Evolutionary conservation across 306 rosid genomes (phyloP).

Genomic region (Castanea sativa): DNA sequence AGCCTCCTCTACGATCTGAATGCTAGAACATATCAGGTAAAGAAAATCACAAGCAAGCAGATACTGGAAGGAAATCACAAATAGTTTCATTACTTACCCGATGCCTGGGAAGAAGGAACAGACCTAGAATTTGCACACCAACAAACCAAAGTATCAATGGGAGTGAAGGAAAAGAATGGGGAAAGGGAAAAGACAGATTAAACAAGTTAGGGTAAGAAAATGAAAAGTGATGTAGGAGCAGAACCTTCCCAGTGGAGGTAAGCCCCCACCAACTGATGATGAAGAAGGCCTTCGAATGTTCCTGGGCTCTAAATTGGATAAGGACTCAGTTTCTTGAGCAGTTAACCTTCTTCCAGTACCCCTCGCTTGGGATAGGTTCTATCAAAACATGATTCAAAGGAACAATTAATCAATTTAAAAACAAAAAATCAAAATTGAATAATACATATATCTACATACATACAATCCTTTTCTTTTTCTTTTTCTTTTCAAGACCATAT

Average conservation of each 20-base stretch:
- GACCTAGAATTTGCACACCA: constrained; percentile 57
- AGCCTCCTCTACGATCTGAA: constrained; percentile 96
- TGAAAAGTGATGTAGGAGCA: constrained; percentile 17
- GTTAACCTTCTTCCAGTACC: constrained; percentile 76
- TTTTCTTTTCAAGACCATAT: background rate
- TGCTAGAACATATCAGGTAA: constrained; percentile 43
- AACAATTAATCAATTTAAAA: background rate
- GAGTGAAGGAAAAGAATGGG: constrained; percentile 2
- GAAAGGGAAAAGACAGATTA: background rate
- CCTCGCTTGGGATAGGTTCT: constrained; percentile 88
- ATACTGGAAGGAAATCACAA: constrained; percentile 13
- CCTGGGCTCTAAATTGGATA: constrained; percentile 72
- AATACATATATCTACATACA: background rate
- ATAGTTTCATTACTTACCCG: constrained; percentile 62
- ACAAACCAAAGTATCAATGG: constrained; percentile 24
- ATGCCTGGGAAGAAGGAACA: constrained; percentile 74
- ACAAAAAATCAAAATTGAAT: background rate
- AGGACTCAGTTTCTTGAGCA: constrained; percentile 64
- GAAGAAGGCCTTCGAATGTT: constrained; percentile 83
- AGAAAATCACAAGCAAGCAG: constrained; percentile 29
- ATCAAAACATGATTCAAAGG: constrained; percentile 24
- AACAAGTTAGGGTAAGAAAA: constrained; percentile 5
- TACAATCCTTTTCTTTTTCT: background rate
- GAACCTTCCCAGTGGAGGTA: constrained; percentile 97
- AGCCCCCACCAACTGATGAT: constrained; percentile 91